phyloP scores from a whole-genome alignment of 495 filamentous ascomycete species.

The Mytilinidion resinicola region DNA sequence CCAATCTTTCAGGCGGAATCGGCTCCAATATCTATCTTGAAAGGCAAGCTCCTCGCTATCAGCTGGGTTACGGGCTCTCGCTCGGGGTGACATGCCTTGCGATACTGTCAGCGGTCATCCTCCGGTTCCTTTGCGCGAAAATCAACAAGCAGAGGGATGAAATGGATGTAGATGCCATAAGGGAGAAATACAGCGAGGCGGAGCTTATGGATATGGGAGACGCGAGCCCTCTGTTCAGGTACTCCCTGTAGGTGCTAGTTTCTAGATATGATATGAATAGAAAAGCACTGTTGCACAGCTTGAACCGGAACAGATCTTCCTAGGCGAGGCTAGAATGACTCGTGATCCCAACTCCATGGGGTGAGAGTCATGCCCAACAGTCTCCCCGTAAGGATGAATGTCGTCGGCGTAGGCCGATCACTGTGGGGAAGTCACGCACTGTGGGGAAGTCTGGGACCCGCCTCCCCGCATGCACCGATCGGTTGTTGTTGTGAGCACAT shows the following conservation, averaged over 20 bases:
- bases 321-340: no score
- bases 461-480: no score
- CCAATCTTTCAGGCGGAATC: slow-evolving; percentile 28
- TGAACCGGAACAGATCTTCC: no score
- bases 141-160: slow-evolving; percentile 15
- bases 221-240: slow-evolving; percentile 22
- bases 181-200: slow-evolving; percentile 17
- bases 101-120: slow-evolving; percentile 14
- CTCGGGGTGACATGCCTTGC: slow-evolving; percentile 11
- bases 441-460: no score
- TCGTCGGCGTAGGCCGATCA: no score
- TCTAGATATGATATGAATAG: no score
- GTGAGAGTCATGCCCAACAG: no score
- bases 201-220: slow-evolving; percentile 26
- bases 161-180: slow-evolving; percentile 14
- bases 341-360: no score
- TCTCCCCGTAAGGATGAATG: no score
- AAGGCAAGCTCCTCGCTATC: slow-evolving; percentile 21
- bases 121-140: slow-evolving; percentile 10
- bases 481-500: no score
- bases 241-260: slow-evolving; percentile 11
- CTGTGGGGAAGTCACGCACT: no score
- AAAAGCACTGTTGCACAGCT: no score
- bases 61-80: slow-evolving; percentile 16
- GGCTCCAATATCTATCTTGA: slow-evolving; percentile 22